Evolutionary conservation across 768 basidiomycete species (phyloP).

Genomic region (Polyporus arcularius): DNA sequence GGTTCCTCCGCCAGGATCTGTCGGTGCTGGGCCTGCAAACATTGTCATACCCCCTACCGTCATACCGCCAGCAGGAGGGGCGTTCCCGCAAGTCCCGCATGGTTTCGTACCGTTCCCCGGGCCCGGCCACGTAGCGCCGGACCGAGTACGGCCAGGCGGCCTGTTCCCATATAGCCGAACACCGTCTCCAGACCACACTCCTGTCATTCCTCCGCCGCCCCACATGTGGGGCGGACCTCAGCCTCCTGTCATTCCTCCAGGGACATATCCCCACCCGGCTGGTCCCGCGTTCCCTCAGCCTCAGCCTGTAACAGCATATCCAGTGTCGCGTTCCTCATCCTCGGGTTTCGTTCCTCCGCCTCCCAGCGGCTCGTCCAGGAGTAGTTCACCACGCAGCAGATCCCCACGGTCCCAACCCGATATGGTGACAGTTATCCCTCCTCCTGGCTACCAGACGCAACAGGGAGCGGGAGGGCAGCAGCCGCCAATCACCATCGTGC

Average conservation of each 20-base stretch:
- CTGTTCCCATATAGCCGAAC: constrained; percentile 5
- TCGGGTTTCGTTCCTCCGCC: not conserved
- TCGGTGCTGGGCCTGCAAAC: not conserved
- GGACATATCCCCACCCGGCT: not conserved
- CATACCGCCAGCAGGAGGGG: not conserved
- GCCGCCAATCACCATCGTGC: not conserved
- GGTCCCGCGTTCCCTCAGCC: not conserved
- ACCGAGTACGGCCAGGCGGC: not conserved
- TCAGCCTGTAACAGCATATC: not conserved
- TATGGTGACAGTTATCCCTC: not conserved
- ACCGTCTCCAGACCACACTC: not conserved
- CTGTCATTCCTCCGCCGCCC: constrained; percentile 9
- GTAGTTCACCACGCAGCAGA: not conserved
- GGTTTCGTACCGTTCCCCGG: constrained; percentile 7
- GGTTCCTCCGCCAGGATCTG: not conserved
- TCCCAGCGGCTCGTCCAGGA: not conserved
- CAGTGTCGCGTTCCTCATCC: not conserved
- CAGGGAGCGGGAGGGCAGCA: no score
- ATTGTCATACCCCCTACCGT: constrained; percentile 9
- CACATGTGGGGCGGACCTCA: not conserved
- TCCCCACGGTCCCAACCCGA: not conserved
- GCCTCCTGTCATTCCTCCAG: constrained; percentile 16
- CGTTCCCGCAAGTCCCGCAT: not conserved
- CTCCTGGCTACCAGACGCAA: not conserved
- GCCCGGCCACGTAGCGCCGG: not conserved